Evolutionary conservation across 2,329 filamentous ascomycete species (phyloP).

Genomic region (Arthrinium puccinioides): DNA sequence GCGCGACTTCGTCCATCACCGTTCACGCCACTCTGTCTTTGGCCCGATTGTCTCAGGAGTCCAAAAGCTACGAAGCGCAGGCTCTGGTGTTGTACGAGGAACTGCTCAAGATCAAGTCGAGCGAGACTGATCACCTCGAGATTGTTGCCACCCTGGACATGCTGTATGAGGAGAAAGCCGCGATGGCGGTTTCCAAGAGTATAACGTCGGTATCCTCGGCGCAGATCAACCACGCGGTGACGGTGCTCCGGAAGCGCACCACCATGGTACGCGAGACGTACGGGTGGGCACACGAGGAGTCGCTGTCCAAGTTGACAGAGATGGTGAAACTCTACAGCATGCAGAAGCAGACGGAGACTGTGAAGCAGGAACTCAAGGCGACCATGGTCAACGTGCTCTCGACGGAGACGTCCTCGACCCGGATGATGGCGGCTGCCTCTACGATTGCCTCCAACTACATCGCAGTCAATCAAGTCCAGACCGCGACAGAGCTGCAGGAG

Average conservation of each 20-base stretch:
- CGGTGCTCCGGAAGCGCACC: slow-evolving; percentile 22
- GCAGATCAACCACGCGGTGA: slow-evolving; percentile 22
- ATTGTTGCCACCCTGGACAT: slow-evolving; percentile 25
- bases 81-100: slow-evolving; percentile 28
- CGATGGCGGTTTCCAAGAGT: slow-evolving; percentile 11
- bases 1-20: slow-evolving; percentile 25
- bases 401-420: slow-evolving; percentile 18
- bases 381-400: slow-evolving; percentile 24
- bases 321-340: slow-evolving; percentile 25
- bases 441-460: slow-evolving; percentile 29
- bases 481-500: slow-evolving; percentile 23
- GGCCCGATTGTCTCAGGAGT: slow-evolving; percentile 28
- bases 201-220: slow-evolving; percentile 15
- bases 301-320: slow-evolving; percentile 26
- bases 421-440: slow-evolving; percentile 24
- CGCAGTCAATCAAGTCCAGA: slow-evolving; percentile 20
- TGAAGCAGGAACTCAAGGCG: slow-evolving; percentile 24
- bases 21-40: slow-evolving; percentile 26
- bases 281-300: slow-evolving; percentile 30
- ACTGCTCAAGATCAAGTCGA: slow-evolving; percentile 22
- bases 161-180: slow-evolving; percentile 28
- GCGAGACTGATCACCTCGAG: slow-evolving; percentile 23
- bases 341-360: slow-evolving; percentile 21
- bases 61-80: slow-evolving; percentile 25
- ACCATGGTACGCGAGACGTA: slow-evolving; percentile 20